A percentile compares a stretch with the other conserved stretches of the same genome.
phyloP scores from a whole-genome alignment of 2,329 filamentous ascomycete species.

The Apiospora koreana region DNA sequence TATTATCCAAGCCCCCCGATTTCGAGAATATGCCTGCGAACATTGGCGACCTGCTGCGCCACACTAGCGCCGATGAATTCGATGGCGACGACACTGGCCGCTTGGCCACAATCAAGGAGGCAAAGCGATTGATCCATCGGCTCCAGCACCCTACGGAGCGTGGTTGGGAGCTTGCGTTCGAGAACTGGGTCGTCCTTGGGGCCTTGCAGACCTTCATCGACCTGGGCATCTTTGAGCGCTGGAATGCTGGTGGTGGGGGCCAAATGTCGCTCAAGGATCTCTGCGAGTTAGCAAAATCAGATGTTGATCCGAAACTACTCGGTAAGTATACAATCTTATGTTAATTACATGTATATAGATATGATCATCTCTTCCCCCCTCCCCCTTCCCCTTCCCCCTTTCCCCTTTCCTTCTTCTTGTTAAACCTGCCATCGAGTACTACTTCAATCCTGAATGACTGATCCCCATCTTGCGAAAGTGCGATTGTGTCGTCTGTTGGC shows the following conservation, averaged over 20 bases:
- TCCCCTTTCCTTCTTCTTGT: not conserved
- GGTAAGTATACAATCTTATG: not conserved
- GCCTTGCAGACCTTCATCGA: not conserved
- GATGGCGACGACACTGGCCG: not conserved
- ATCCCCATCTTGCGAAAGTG: not conserved
- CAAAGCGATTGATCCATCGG: not conserved
- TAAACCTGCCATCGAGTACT: not conserved
- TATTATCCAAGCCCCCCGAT: not conserved
- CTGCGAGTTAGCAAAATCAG: not conserved
- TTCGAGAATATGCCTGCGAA: not conserved
- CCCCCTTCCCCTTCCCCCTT: too few relatives aligned
- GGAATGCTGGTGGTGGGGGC: not conserved
- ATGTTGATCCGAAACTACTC: not conserved
- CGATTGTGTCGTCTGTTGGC: not conserved
- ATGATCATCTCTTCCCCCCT: not conserved
- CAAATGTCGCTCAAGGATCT: not conserved
- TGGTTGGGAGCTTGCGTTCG: not conserved
- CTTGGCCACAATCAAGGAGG: not conserved
- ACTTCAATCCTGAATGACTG: not conserved
- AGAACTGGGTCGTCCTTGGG: not conserved
- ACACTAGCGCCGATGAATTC: not conserved
- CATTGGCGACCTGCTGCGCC: not conserved
- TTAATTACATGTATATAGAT: not conserved
- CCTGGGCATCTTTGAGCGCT: not conserved
- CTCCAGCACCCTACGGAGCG: not conserved